Percentiles rank a stretch among this genome's conserved stretches.
Evolutionary conservation across 1,284 basidiomycete species (phyloP).

Genomic region (Inonotus obliquus): DNA sequence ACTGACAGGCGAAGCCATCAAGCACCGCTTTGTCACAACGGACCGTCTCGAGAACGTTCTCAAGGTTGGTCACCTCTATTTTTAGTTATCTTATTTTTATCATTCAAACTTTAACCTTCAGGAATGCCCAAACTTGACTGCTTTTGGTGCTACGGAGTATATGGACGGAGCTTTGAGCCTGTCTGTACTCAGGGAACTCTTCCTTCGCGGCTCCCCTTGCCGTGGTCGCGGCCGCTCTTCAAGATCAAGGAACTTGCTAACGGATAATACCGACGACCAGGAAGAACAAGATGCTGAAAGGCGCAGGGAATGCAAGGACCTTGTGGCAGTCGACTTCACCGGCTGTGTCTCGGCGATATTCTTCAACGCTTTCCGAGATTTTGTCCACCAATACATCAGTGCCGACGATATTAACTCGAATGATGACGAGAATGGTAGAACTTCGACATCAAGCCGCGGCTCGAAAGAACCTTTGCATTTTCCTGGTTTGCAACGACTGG

Average conservation of each 20-base stretch:
- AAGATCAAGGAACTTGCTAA: constrained; percentile 52
- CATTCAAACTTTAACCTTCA: constrained; percentile 27
- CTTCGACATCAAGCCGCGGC: constrained; percentile 31
- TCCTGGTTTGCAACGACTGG: constrained; percentile 77
- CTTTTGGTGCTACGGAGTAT: constrained; percentile 92
- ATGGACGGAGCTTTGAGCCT: constrained; percentile 89
- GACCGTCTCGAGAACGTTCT: constrained; percentile 78
- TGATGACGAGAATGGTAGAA: constrained; percentile 35
- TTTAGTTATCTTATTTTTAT: neutral
- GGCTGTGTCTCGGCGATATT: constrained; percentile 92
- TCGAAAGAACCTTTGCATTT: constrained; percentile 55
- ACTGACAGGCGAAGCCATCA: constrained; percentile 85
- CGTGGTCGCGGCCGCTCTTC: constrained; percentile 65
- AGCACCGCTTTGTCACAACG: constrained; percentile 89
- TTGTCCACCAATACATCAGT: constrained; percentile 69
- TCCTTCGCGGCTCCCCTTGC: constrained; percentile 73
- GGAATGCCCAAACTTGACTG: constrained; percentile 81
- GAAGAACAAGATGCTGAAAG: constrained; percentile 73
- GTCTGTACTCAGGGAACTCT: constrained; percentile 78
- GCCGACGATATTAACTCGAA: constrained; percentile 37
- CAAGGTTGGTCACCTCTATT: constrained; percentile 49
- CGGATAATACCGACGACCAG: constrained; percentile 42
- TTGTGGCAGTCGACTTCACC: constrained; percentile 90
- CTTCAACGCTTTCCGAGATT: constrained; percentile 76
- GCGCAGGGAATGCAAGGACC: constrained; percentile 69